Evolutionary conservation across 139 green algal genomes (phyloP), one percentile per base, ranked within the genome.

Genomic region (Micractinium conductrix): DNA sequence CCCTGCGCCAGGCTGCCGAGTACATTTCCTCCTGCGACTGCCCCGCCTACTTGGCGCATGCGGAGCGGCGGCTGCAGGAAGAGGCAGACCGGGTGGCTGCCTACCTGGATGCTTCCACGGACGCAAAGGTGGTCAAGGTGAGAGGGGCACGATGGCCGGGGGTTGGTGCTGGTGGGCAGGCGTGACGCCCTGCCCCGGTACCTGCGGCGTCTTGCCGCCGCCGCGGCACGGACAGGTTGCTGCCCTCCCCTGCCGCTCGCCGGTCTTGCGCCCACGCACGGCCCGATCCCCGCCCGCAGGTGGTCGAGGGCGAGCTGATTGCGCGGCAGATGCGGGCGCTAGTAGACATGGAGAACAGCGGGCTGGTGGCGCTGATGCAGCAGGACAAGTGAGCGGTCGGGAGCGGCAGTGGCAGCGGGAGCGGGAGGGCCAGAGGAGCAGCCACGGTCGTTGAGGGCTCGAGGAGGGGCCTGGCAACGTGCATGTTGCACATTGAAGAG

Each of bases 321-420:
- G 70, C 68, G 6, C 37, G 74, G 58, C 94, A 98, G 92, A 95
- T 98, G 93, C 85, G 89, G 43, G 81, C 92, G 42, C 92, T 99
- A n/a, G 93, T 96, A 37, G 92, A 98, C 78, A 99, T 98, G 97
- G 96, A 98, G 84, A 92, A 94, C 89, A 94, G 85, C 55, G 97
- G 97, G 17, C 85, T 98, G 79, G 88, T 99, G 43, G 73, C 91
- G 24, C 87, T 98, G 90, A 85, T 99, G 75, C 53, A 89, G 42
- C 81, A 93, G 55, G 92, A 97, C 88, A 92, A 94, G 79, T 95
- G n/a, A n/a, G n/a, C n/a, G n/a, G n/a, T n/a, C n/a, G n/a, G n/a
- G n/a, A n/a, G n/a, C n/a, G n/a, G n/a, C n/a, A n/a, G n/a, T n/a
- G n/a, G n/a, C n/a, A n/a, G n/a, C n/a, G n/a, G n/a, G n/a, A n/a